Evolutionary conservation across 1,284 basidiomycete genomes (phyloP).

Genomic region (Pseudozyma thailandica): DNA sequence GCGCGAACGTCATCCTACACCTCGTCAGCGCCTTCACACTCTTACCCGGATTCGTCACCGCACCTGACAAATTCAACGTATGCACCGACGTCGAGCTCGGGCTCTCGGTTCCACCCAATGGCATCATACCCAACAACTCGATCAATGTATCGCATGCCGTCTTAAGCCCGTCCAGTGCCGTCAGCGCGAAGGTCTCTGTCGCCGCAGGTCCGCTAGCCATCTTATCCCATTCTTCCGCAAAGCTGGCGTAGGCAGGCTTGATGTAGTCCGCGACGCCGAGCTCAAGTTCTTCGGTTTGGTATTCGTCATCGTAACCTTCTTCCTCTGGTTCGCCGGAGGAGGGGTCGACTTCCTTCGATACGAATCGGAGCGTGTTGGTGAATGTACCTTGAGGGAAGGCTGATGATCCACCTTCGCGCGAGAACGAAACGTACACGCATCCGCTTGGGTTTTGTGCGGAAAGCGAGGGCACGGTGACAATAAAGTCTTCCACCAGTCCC

Average conservation of each 20-base stretch:
- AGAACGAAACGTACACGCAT: conserved; percentile 92
- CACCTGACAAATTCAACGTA: conserved; percentile 89
- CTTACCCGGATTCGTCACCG: conserved; percentile 81
- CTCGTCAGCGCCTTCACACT: conserved; percentile 91
- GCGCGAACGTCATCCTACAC: conserved; percentile 92
- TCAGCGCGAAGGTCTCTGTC: conserved; percentile 93
- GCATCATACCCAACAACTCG: conserved; percentile 95
- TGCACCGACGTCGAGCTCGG: conserved; percentile 83
- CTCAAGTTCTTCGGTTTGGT: conserved; percentile 95
- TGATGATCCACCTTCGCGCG: conserved; percentile 77
- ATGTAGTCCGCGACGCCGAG: conserved; percentile 92
- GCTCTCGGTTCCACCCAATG: conserved; percentile 75
- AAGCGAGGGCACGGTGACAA: conserved; percentile 81
- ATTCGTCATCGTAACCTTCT: conserved; percentile 98
- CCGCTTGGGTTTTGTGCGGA: conserved; percentile 77
- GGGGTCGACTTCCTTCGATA: conserved; percentile 97
- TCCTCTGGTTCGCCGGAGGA: conserved; percentile 95
- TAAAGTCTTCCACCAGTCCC: conserved; percentile 91
- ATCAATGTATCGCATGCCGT: conserved; percentile 87
- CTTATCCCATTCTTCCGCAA: conserved; percentile 94
- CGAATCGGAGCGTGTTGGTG: conserved; percentile 90
- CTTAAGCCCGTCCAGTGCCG: conserved; percentile 90
- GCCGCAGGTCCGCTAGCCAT: conserved; percentile 72
- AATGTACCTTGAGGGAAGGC: conserved; percentile 87
- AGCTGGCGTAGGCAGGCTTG: conserved; percentile 88